These are phyloP conservation scores for Gomphus sp. DNA, from an alignment of 1,284 basidiomycete species.

Conservation along the genomic window DNA sequence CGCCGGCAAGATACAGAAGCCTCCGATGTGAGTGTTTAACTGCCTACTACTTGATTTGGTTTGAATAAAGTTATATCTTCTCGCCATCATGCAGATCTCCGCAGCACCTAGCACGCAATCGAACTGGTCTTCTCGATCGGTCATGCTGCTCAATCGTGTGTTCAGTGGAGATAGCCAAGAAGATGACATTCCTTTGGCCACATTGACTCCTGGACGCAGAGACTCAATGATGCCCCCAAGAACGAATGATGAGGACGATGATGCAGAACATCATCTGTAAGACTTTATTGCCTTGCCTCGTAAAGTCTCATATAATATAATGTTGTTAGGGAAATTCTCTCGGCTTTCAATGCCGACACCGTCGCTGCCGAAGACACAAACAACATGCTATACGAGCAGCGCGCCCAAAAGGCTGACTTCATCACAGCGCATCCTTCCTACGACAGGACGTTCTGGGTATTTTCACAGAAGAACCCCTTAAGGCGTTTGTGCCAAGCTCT, in stretches of 20 bases:
- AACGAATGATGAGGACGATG: conserved; percentile 38
- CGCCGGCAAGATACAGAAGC: background rate
- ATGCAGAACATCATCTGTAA: conserved; percentile 65
- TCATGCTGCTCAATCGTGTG: conserved; percentile 52
- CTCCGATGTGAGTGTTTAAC: conserved; percentile 1
- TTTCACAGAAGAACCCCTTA: conserved; percentile 73
- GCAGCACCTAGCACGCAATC: background rate
- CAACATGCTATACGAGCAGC: conserved; percentile 62
- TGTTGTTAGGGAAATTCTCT: conserved; percentile 50
- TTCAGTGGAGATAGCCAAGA: conserved; percentile 53
- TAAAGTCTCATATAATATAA: background rate
- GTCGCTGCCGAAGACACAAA: conserved; percentile 40
- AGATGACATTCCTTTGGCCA: conserved; percentile 55
- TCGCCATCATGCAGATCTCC: conserved; percentile 5
- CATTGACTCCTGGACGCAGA: conserved; percentile 34
- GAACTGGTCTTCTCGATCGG: conserved; percentile 35
- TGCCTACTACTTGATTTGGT: background rate
- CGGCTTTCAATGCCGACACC: conserved; percentile 46
- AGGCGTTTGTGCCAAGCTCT: conserved; percentile 79
- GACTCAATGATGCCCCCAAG: conserved; percentile 34
- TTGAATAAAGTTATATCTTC: conserved; percentile 9
- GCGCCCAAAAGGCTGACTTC: conserved; percentile 81
- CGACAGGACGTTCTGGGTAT: conserved; percentile 87
- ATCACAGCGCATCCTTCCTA: conserved; percentile 86
- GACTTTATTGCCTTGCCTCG: conserved; percentile 15